Evolutionary conservation across 225 moss, liverwort and hornwort species (phyloP).

Genomic region (Polytrichum formosum): DNA sequence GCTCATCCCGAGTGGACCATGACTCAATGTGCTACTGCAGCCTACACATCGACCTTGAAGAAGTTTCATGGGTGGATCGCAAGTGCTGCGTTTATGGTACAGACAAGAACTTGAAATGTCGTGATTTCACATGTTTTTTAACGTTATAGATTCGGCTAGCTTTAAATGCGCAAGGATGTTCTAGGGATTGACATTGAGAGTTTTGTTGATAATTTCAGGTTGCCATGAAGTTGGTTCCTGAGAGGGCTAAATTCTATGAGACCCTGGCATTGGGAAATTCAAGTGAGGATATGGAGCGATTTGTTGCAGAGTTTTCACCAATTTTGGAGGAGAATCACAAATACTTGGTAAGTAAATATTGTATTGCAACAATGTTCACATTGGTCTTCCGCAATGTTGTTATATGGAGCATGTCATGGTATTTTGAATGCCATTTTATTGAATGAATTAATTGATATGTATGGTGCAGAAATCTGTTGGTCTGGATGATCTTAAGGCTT

Average conservation of each 20-base stretch:
- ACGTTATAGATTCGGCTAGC: neutral
- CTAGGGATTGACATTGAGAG: neutral
- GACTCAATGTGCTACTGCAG: constrained; percentile 82
- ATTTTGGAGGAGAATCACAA: constrained; percentile 85
- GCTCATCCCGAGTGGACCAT: constrained; percentile 83
- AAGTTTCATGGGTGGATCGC: constrained; percentile 97
- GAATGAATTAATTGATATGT: neutral
- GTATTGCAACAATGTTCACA: neutral
- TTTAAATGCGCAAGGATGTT: neutral
- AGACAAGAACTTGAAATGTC: neutral
- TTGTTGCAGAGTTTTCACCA: constrained; percentile 71
- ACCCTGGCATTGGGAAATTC: constrained; percentile 73
- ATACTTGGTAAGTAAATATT: constrained; percentile 57
- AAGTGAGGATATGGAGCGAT: constrained; percentile 72
- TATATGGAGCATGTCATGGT: too few species aligned
- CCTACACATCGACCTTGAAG: constrained; percentile 79
- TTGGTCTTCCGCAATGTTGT: too few species aligned
- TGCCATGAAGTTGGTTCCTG: constrained; percentile 85
- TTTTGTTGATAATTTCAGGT: constrained; percentile 42
- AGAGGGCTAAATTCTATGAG: constrained; percentile 76
- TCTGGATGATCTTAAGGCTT: constrained; percentile 65
- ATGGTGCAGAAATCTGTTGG: constrained; percentile 54
- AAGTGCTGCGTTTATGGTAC: constrained; percentile 88
- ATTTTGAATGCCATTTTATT: too few species aligned
- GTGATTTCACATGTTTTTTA: neutral